phyloP scores from a whole-genome alignment of 83 land plant genomes.

The Isoetes engelmannii region DNA sequence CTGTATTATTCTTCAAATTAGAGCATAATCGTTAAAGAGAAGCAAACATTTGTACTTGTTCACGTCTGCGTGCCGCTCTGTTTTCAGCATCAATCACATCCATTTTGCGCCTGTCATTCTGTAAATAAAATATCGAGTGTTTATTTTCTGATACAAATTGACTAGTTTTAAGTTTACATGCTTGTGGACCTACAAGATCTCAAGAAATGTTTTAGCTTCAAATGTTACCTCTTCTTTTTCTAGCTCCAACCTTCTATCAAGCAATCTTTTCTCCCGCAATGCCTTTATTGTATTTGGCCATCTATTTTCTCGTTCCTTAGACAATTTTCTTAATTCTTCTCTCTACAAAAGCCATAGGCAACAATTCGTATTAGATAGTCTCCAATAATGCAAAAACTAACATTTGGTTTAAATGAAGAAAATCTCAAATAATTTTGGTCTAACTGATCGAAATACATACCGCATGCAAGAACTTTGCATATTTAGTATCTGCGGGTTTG shows the following conservation, averaged over 20 bases:
- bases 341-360: not conserved
- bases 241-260: not conserved
- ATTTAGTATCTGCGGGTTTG: not conserved
- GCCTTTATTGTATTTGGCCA: conserved; percentile 16
- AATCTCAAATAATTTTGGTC: not conserved
- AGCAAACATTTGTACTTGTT: not conserved
- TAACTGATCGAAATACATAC: not conserved
- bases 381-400: not conserved
- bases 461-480: not conserved
- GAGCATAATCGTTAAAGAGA: not conserved
- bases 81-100: conserved; percentile 5
- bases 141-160: not conserved
- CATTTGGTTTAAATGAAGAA: too few species aligned
- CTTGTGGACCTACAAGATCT: not conserved
- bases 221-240: conserved; percentile 2
- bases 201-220: too few species aligned
- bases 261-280: conserved; percentile 6
- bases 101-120: conserved; percentile 7
- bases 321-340: not conserved
- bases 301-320: conserved; percentile 12
- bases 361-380: too few species aligned
- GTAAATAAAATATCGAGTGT: not conserved
- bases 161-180: not conserved
- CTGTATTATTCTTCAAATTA: not conserved
- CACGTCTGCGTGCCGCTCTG: not conserved